Conservation (phyloP, 148 eudicot genomes). For the Amaranthus hypochondriacus region DNA sequence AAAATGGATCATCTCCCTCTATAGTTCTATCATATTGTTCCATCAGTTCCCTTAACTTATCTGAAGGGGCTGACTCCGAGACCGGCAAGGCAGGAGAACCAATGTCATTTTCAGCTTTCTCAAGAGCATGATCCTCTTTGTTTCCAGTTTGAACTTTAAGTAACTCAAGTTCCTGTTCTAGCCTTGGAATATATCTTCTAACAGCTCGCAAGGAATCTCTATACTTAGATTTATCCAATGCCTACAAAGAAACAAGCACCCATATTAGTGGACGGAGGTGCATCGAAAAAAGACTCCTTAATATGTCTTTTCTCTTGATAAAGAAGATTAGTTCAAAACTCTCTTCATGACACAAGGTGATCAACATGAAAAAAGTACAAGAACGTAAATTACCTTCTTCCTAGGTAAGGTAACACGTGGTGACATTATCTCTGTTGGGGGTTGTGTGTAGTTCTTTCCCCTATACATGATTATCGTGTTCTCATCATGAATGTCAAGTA, state of each 20-base stretch:
- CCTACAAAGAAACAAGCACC: constrained; percentile 36
- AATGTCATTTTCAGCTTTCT: constrained; percentile 21
- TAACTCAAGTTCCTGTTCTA: constrained; percentile 77
- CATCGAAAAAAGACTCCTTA: neutral
- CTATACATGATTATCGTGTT: constrained; percentile 87
- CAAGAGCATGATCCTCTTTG: constrained; percentile 33
- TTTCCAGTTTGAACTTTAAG: constrained; percentile 48
- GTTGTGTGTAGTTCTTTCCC: constrained; percentile 95
- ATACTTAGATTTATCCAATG: constrained; percentile 83
- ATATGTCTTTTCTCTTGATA: neutral
- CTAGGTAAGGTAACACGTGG: constrained; percentile 78
- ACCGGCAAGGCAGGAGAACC: constrained; percentile 20
- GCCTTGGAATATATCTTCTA: constrained; percentile 70
- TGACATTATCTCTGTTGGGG: constrained; percentile 98
- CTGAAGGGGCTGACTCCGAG: constrained; percentile 35
- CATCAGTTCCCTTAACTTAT: constrained; percentile 50
- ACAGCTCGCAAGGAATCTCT: constrained; percentile 76
- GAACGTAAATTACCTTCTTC: constrained; percentile 56
- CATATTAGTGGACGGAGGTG: neutral
- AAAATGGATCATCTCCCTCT: constrained; percentile 29
- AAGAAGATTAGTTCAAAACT: neutral
- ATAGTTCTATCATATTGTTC: constrained; percentile 33
- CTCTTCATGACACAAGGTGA: neutral
- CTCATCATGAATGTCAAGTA: constrained; percentile 80
- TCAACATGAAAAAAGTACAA: neutral